Conservation (phyloP, 1,284 basidiomycete species). For the Mycosarcoma mackinlayi region DNA sequence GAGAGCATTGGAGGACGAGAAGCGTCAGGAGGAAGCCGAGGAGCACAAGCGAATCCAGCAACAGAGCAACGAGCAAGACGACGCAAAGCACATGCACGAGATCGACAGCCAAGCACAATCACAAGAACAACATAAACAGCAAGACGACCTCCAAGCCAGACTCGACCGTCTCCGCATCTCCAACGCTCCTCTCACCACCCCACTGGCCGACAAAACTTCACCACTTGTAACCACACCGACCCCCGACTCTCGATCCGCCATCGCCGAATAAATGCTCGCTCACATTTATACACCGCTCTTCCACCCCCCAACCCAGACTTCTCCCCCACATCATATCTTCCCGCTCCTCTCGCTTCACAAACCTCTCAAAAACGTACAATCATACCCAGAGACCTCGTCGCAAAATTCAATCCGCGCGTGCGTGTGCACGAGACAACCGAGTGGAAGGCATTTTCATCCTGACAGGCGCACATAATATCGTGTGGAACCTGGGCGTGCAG, state of each 20-base stretch:
- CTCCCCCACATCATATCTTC: not conserved
- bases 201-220: not conserved
- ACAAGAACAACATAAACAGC: constrained; percentile 20
- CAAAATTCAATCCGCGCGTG: too few species aligned
- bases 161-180: constrained; percentile 15
- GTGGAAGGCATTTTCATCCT: too few species aligned
- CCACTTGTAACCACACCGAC: not conserved
- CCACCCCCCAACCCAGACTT: too few species aligned
- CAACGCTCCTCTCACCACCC: not conserved
- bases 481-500: too few species aligned
- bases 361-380: not conserved
- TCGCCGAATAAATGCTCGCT: constrained; percentile 1
- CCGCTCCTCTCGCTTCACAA: not conserved
- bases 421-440: too few species aligned
- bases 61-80: not conserved
- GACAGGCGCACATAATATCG: too few species aligned
- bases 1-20: constrained; percentile 15
- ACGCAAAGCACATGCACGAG: not conserved
- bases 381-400: not conserved
- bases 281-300: too few species aligned
- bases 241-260: not conserved
- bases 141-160: constrained; percentile 11
- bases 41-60: too few species aligned
- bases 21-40: constrained; percentile 15
- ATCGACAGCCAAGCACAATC: not conserved